A percentile compares a stretch with the other conserved stretches of the same genome.
Conservation (phyloP, 257 asterid genomes). For the Solanum lycopersicoides region DNA sequence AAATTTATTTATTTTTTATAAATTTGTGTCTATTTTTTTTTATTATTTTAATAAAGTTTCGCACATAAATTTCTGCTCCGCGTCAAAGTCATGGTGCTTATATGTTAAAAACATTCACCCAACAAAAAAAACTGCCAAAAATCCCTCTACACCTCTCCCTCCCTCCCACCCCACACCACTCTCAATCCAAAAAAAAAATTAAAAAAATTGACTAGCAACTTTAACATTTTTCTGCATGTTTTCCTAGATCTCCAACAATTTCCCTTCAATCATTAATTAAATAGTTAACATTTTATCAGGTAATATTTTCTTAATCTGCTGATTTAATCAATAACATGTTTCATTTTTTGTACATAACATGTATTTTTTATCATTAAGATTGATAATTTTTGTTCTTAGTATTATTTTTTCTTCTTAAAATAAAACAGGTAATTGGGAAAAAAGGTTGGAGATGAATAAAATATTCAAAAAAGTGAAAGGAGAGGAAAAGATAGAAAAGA, state of each 20-base stretch:
- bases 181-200: background rate
- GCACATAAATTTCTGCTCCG: background rate
- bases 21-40: background rate
- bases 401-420: background rate
- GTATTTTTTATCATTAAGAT: background rate
- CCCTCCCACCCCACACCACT: background rate
- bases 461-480: slow-evolving; percentile 59
- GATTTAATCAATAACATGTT: background rate
- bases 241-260: background rate
- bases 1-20: background rate
- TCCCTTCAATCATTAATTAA: background rate
- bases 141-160: slow-evolving; percentile 48
- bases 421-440: background rate
- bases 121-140: slow-evolving; percentile 70
- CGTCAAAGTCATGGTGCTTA: background rate
- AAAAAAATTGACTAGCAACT: background rate
- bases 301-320: background rate
- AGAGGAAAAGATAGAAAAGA: slow-evolving; percentile 55
- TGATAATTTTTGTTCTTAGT: background rate
- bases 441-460: slow-evolving; percentile 2
- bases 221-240: background rate
- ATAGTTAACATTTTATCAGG: background rate
- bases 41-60: background rate
- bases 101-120: background rate
- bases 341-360: background rate